Percentiles rank a stretch among this genome's conserved stretches.
These are phyloP conservation scores for Lathyrus aphaca DNA, from an alignment of 306 rosid species.

Conservation along the genomic window DNA sequence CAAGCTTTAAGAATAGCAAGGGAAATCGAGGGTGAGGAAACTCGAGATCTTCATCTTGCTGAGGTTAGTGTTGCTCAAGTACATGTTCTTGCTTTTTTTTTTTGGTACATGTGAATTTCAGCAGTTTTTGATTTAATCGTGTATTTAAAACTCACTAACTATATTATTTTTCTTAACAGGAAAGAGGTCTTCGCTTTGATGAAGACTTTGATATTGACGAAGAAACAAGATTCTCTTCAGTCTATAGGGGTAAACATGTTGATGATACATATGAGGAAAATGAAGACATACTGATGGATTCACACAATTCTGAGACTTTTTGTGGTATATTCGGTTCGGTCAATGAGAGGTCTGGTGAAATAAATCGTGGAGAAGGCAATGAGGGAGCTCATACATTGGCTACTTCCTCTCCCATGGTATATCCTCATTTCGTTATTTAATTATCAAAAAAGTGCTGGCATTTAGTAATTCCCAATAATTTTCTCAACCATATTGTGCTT, in stretches of 20 bases:
- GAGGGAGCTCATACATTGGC: constrained; percentile 52
- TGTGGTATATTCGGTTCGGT: constrained; percentile 56
- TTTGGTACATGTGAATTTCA: constrained; percentile 11
- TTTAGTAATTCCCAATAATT: constrained; percentile 12
- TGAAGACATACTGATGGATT: constrained; percentile 62
- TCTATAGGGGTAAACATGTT: constrained; percentile 64
- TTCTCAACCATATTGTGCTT: constrained; percentile 25
- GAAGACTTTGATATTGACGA: constrained; percentile 79
- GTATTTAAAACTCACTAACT: constrained; percentile 22
- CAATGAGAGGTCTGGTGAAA: constrained; percentile 48
- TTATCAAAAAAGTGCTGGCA: constrained; percentile 9
- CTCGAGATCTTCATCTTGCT: constrained; percentile 87
- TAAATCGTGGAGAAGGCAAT: constrained; percentile 53
- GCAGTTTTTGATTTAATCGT: constrained; percentile 4
- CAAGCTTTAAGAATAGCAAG: constrained; percentile 82
- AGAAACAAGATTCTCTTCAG: constrained; percentile 94
- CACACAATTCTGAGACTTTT: constrained; percentile 74
- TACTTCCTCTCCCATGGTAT: constrained; percentile 61
- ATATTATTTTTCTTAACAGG: constrained; percentile 54
- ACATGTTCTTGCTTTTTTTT: constrained; percentile 14
- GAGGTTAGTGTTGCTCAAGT: constrained; percentile 65
- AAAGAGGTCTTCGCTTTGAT: constrained; percentile 68
- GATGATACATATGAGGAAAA: constrained; percentile 71
- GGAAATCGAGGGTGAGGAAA: constrained; percentile 96
- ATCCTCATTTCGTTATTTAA: constrained; percentile 33